Percentiles rank a stretch among this genome's conserved stretches.
These are phyloP conservation scores for Pythium scleroteichum DNA, from an alignment of 352 stramenopile genomes.

Conservation along the genomic window DNA sequence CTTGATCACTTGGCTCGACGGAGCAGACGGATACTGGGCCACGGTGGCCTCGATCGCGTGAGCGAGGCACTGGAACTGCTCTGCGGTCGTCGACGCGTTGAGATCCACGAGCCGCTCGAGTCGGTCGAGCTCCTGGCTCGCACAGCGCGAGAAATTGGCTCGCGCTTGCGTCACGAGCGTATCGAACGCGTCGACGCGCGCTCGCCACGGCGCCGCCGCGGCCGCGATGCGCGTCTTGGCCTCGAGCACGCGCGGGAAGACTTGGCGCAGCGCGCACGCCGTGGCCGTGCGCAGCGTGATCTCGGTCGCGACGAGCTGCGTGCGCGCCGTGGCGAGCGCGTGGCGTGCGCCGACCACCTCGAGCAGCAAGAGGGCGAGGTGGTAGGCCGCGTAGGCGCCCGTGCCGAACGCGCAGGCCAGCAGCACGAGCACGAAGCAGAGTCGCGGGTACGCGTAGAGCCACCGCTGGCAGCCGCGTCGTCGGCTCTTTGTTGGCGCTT, in stretches of 20 bases:
- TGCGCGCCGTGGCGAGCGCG: conserved; percentile 32
- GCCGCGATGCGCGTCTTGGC: conserved; percentile 1
- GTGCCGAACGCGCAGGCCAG: conserved; percentile 40
- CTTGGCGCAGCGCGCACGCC: conserved; percentile 34
- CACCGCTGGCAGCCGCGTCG: conserved; percentile 14
- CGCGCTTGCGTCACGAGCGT: neutral
- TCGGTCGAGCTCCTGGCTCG: neutral
- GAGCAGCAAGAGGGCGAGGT: conserved; percentile 38
- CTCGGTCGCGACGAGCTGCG: conserved; percentile 37
- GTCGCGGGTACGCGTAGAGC: conserved; percentile 46
- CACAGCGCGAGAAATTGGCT: conserved; percentile 5
- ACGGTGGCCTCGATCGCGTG: conserved; percentile 2
- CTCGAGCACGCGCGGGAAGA: neutral
- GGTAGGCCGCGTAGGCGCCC: conserved; percentile 45
- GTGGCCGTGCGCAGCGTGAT: conserved; percentile 33
- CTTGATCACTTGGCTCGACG: neutral
- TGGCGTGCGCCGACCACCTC: conserved; percentile 28
- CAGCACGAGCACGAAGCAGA: conserved; percentile 58
- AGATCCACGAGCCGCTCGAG: neutral
- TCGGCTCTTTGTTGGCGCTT: neutral
- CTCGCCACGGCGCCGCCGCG: conserved; percentile 5
- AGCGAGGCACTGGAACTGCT: conserved; percentile 5
- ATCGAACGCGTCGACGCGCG: neutral
- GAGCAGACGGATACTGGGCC: neutral
- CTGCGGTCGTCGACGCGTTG: neutral